Conservation (phyloP, 164 flowering plant genomes). For the Liquidambar formosana region DNA sequence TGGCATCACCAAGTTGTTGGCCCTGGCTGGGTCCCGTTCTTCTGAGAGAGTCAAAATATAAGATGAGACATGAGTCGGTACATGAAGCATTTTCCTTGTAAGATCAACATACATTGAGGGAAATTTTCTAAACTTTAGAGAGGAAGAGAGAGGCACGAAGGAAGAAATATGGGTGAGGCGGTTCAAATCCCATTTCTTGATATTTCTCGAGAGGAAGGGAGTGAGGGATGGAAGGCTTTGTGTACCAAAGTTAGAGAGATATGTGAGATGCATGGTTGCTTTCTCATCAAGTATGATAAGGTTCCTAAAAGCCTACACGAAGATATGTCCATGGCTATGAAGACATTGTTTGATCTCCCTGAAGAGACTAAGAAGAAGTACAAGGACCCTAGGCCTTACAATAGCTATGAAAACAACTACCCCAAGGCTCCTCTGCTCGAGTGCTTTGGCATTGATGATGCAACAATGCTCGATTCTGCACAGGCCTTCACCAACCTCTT, state of each 20-base stretch:
- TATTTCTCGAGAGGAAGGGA: conserved; percentile 5
- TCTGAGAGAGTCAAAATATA: too few relatives aligned
- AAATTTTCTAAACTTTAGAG: too few relatives aligned
- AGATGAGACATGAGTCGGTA: too few relatives aligned
- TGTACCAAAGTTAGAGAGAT: conserved; percentile 32
- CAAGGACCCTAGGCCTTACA: conserved; percentile 33
- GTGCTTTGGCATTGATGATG: conserved; percentile 50
- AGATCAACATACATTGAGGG: too few relatives aligned
- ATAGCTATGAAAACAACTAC: conserved; percentile 38
- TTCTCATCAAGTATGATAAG: conserved; percentile 26
- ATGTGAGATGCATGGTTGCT: conserved; percentile 52
- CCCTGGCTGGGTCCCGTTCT: too few relatives aligned
- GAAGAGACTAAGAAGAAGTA: conserved; percentile 44
- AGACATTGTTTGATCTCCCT: conserved; percentile 57
- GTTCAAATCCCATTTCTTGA: conserved; percentile 19
- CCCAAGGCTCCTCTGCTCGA: conserved; percentile 42
- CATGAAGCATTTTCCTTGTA: too few relatives aligned
- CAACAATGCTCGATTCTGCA: conserved; percentile 14
- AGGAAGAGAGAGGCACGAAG: not conserved
- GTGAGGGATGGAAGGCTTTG: conserved; percentile 11
- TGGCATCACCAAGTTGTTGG: too few relatives aligned
- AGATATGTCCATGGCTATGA: conserved; percentile 30
- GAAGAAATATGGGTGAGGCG: not conserved
- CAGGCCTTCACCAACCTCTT: conserved; percentile 48
- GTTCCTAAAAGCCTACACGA: conserved; percentile 25